phyloP scores from a whole-genome alignment of 2,329 filamentous ascomycete species.

The Pseudogymnoascus sp. region DNA sequence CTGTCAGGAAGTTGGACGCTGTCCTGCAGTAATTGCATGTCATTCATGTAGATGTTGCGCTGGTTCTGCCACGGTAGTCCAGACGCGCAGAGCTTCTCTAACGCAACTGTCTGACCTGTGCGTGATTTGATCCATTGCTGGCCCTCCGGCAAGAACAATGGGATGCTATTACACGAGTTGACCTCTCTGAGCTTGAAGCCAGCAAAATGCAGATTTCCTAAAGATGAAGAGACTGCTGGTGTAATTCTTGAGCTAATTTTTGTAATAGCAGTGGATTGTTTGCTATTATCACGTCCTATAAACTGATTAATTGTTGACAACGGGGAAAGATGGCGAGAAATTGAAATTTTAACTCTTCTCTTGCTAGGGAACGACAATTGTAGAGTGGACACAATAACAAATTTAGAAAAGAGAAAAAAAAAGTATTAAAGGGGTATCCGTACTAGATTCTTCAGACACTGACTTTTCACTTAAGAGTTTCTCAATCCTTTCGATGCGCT shows the following conservation, averaged over 20 bases:
- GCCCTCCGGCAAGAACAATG: conserved; percentile 40
- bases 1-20: conserved; percentile 8
- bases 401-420: not conserved
- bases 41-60: conserved; percentile 22
- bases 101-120: conserved; percentile 33
- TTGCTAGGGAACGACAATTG: not conserved
- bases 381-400: not conserved
- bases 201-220: conserved; percentile 38
- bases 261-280: not conserved
- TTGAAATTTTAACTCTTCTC: not conserved
- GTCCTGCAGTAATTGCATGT: conserved; percentile 32
- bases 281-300: not conserved
- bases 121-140: conserved; percentile 40
- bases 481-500: not conserved
- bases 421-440: not conserved
- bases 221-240: not conserved
- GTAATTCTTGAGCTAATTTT: not conserved
- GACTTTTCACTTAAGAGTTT: not conserved
- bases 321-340: not conserved
- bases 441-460: not conserved
- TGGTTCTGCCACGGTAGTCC: conserved; percentile 9
- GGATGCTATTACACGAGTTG: conserved; percentile 40
- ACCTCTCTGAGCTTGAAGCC: conserved; percentile 39
- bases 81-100: conserved; percentile 13
- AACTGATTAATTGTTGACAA: not conserved